Conservation (phyloP, 1,284 basidiomycete genomes). For the Rhizoctonia solani region DNA sequence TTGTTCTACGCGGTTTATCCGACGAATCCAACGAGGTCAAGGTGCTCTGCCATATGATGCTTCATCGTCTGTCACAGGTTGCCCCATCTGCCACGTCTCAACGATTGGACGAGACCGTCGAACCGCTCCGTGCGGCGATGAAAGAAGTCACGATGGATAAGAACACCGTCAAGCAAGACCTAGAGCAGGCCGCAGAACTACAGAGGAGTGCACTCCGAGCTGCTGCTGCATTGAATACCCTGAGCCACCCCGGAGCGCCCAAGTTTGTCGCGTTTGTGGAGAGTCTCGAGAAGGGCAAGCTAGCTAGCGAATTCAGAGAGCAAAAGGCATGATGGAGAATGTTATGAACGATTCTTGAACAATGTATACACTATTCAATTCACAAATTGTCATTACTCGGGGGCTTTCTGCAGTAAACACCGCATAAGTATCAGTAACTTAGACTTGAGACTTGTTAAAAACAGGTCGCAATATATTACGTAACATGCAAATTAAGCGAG, state of each 20-base stretch:
- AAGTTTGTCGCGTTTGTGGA: conserved; percentile 79
- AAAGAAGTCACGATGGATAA: conserved; percentile 89
- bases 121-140: conserved; percentile 83
- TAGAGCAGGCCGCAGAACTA: conserved; percentile 91
- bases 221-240: conserved; percentile 79
- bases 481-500: neutral
- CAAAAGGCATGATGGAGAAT: conserved; percentile 43
- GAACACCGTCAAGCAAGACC: conserved; percentile 95
- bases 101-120: conserved; percentile 84
- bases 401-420: too few species aligned
- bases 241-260: conserved; percentile 55
- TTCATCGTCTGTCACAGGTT: conserved; percentile 86
- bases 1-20: conserved; percentile 79
- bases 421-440: too few species aligned
- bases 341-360: too few species aligned
- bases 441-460: too few species aligned
- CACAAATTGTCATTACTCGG: too few species aligned
- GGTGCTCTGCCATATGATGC: conserved; percentile 92
- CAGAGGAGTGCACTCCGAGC: conserved; percentile 87
- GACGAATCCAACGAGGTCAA: conserved; percentile 98
- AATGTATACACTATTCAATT: too few species aligned
- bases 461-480: too few species aligned
- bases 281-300: conserved; percentile 65
- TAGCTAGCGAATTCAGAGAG: conserved; percentile 71
- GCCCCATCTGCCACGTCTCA: conserved; percentile 82